Percentiles rank a stretch among this genome's conserved stretches.
These are phyloP conservation scores for Filobasidium wieringae DNA, from an alignment of 768 basidiomycete genomes.

Conservation along the genomic window DNA sequence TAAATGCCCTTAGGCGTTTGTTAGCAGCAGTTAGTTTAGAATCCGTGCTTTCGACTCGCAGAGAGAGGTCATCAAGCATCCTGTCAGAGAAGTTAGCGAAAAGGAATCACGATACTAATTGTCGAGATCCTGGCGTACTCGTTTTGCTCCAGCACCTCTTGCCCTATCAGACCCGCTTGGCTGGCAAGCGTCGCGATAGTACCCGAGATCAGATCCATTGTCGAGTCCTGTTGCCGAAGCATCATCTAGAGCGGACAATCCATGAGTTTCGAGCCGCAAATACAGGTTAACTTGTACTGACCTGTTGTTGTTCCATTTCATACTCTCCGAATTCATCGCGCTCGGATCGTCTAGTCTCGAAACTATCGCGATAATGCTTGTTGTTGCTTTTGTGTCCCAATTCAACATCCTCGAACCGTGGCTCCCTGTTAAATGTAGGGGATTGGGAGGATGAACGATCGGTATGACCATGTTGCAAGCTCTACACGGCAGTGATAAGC, in stretches of 20 bases:
- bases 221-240: slow-evolving; percentile 75
- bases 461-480: not conserved
- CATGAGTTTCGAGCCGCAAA: not conserved
- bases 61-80: slow-evolving; percentile 66
- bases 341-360: slow-evolving; percentile 13
- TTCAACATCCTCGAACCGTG: slow-evolving; percentile 2
- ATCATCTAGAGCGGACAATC: slow-evolving; percentile 52
- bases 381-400: slow-evolving; percentile 2
- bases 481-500: not conserved
- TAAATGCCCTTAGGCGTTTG: slow-evolving; percentile 61
- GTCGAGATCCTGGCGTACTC: slow-evolving; percentile 49
- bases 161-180: slow-evolving; percentile 89
- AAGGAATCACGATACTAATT: not conserved
- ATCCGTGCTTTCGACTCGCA: slow-evolving; percentile 59
- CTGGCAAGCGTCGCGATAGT: slow-evolving; percentile 71
- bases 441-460: not conserved
- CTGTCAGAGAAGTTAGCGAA: slow-evolving; percentile 41
- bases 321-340: slow-evolving; percentile 4
- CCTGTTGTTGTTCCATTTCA: slow-evolving; percentile 10
- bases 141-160: slow-evolving; percentile 80
- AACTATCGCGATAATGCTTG: slow-evolving; percentile 6
- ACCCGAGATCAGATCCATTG: slow-evolving; percentile 75
- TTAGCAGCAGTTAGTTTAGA: slow-evolving; percentile 55
- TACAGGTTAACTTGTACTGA: not conserved
- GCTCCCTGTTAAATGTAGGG: not conserved